Base-by-base conservation (phyloP, 345 rosid species). In the Hirschfeldia incana region DNA sequence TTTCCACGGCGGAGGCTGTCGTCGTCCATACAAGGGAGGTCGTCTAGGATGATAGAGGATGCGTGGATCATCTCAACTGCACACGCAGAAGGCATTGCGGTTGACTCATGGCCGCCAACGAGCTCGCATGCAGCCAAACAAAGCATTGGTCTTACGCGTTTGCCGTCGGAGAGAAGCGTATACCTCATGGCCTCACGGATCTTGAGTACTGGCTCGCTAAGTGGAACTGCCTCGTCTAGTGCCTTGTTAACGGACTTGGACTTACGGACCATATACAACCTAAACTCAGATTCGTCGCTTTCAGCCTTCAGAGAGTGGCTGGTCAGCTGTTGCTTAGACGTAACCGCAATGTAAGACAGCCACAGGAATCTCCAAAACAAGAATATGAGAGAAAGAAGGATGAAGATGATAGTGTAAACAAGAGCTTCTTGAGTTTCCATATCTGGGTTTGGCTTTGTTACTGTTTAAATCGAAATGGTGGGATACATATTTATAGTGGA, bases 111-210 rank as follows among this genome's bases (percentile, higher is more conserved):
- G 4, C 97, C 97, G 0, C 97, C 94, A 1, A 92, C 94, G 4
- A 90, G 86, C 77, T 90, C 93, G 68, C 96, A 88, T 0, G 94
- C 93, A 4, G 93, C 96, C 21, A 94, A 61, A 68, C 97, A 94
- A 13, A 94, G 88, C 28, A 84, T 80, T 0, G 96, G 94, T 2
- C 96, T 81, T 27, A 94, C 92, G 33, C 94, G 82, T 81, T 94
- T 92, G 39, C 96, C 92, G 16, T 87, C 90, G 3, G 91, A 93
- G 26, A 94, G 83, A 12, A 94, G 86, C 21, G 96, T 89, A 83
- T 92, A 94, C 1, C 98, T 84, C 98, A 94, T 94, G 8, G 96
- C 87, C 70, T 92, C 94, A 46, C 89, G 93, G 80, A 94, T 89
- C 83, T 87, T 94, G 8, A 74, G 55, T 59, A 17, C 78, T 1